Conservation (phyloP, 2,329 filamentous ascomycete species). For the Teratosphaeriaceae sp. region DNA sequence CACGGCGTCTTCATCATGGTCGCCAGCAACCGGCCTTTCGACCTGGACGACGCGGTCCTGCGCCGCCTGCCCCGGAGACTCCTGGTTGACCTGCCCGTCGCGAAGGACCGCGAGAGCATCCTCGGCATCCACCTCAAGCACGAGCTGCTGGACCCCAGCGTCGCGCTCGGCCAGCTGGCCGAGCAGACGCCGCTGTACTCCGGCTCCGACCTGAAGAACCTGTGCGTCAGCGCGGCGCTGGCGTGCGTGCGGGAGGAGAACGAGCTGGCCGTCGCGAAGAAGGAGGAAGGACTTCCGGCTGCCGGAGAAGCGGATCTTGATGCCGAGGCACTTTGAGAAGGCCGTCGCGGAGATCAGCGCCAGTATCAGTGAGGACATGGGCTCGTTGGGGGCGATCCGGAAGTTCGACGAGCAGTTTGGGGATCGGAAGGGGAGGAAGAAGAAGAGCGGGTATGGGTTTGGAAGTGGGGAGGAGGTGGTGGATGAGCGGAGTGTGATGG, state of each 20-base stretch:
- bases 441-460: slow-evolving; percentile 31
- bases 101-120: slow-evolving; percentile 60
- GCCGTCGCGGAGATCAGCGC: slow-evolving; percentile 85
- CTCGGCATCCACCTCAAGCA: slow-evolving; percentile 64
- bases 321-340: slow-evolving; percentile 68
- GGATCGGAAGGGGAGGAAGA: slow-evolving; percentile 59
- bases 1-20: slow-evolving; percentile 92
- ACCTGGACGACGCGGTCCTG: slow-evolving; percentile 82
- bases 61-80: slow-evolving; percentile 67
- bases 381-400: slow-evolving; percentile 72
- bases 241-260: slow-evolving; percentile 72
- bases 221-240: slow-evolving; percentile 73
- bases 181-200: slow-evolving; percentile 69
- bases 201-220: slow-evolving; percentile 75
- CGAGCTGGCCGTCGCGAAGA: slow-evolving; percentile 28
- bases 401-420: slow-evolving; percentile 97
- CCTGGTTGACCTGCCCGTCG: slow-evolving; percentile 64
- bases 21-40: slow-evolving; percentile 90
- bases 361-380: slow-evolving; percentile 92
- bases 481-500: slow-evolving; percentile 27
- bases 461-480: slow-evolving; percentile 20
- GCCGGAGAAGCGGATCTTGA: slow-evolving; percentile 62
- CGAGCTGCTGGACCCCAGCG: slow-evolving; percentile 55
- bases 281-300: slow-evolving; percentile 46
- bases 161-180: slow-evolving; percentile 58